These are phyloP conservation scores for Emiliania huxleyi DNA, from an alignment of 78 protist genomes.

Conservation along the genomic window DNA sequence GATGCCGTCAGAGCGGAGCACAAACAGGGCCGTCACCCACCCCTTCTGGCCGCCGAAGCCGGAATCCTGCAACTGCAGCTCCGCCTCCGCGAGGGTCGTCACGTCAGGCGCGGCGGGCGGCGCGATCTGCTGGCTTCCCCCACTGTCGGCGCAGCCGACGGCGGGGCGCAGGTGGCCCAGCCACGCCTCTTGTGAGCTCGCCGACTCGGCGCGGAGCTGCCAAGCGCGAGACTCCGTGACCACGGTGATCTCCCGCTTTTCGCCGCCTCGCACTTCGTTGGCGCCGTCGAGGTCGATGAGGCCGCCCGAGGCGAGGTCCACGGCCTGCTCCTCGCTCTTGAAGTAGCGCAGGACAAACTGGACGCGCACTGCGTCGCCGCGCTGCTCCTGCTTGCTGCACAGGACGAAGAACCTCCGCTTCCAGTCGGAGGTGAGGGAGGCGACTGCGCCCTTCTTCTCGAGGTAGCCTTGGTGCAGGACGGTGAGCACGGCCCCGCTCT, in stretches of 20 bases:
- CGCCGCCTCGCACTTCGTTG: background rate
- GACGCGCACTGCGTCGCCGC: background rate
- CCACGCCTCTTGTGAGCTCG: background rate
- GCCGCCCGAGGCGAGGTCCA: background rate
- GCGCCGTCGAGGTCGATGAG: background rate
- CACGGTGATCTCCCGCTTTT: background rate
- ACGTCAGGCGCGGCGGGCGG: background rate
- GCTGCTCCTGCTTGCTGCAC: background rate
- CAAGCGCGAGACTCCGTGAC: background rate
- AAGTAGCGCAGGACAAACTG: background rate
- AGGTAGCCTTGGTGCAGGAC: background rate
- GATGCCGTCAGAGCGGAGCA: background rate
- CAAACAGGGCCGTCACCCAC: background rate
- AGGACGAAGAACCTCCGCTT: background rate
- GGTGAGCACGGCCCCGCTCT: background rate
- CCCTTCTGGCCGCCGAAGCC: background rate
- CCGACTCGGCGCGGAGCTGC: background rate
- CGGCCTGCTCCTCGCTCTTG: background rate
- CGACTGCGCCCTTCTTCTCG: background rate
- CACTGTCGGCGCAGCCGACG: background rate
- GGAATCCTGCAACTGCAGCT: background rate
- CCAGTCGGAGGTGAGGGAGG: background rate
- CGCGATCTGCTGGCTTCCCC: background rate
- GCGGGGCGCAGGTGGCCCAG: background rate
- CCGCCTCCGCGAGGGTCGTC: background rate